A percentile compares a stretch with the other conserved stretches of the same genome.
These are phyloP conservation scores for Pseudogymnoascus sp. DNA, from an alignment of 2,329 filamentous ascomycete genomes.

Conservation along the genomic window DNA sequence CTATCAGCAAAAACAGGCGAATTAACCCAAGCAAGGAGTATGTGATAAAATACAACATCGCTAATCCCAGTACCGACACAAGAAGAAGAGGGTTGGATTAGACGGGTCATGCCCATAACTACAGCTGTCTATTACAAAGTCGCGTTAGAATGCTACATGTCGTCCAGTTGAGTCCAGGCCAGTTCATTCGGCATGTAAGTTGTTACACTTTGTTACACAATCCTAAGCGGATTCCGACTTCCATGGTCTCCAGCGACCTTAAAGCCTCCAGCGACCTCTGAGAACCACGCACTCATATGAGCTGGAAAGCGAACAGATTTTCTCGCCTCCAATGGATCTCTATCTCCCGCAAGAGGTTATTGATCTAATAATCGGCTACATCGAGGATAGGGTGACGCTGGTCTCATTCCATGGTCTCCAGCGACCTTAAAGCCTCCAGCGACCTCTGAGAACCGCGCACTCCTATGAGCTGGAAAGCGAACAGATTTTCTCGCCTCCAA, in stretches of 20 bases:
- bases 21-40: no score
- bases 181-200: no score
- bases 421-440: neutral
- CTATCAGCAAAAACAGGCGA: no score
- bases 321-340: neutral
- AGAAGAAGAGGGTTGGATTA: neutral
- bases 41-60: no score
- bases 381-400: neutral
- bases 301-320: neutral
- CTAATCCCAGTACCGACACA: no score
- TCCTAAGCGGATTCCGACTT: no score
- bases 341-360: neutral
- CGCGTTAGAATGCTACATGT: neutral
- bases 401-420: no score
- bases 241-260: no score
- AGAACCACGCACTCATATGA: neutral
- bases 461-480: neutral
- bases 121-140: neutral
- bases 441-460: neutral
- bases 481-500: neutral
- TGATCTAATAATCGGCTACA: neutral
- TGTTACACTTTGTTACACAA: no score
- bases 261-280: no score
- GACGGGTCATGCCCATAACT: neutral
- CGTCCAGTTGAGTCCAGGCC: neutral